Base-by-base conservation (phyloP, 495 filamentous ascomycete genomes). In the Evansstolkia leycettana region DNA sequence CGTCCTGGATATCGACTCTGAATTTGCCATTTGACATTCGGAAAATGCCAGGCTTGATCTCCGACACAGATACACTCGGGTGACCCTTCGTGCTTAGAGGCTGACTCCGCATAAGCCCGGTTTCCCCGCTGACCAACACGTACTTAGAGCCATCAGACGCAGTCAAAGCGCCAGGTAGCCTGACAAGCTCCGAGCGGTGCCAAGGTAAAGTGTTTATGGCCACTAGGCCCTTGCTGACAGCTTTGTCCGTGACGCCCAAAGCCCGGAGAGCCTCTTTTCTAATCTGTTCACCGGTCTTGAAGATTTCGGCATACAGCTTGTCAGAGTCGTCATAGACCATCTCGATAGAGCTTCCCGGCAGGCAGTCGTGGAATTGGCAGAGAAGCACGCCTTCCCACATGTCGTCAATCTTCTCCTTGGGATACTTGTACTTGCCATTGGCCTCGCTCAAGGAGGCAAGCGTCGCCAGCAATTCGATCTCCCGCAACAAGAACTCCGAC, bases 311-410 rank as follows among this genome's bases (percentile, higher is more conserved):
- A 49, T 98, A 98, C 7, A 94, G 62, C 69, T 85, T 67, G 47
- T 93, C 79, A 0, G 84, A 90, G 45, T 98, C 90, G 48, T 84
- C 80, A 52, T 95, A 95, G 52, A 82, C 89, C 88, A 98, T 94
- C 52, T 89, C 86, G 41, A 98, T 96, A 12, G 76, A 78, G 50
- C 81, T 92, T n/a, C 90, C 90, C 7, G 90, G 90, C 24, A 98
- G 64, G 51, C 89, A 94, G 52, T 98, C 90, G 49, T 98, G 90
- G 66, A 96, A 96, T 46, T 98, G 90, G 46, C 88, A 94, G 12
- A 94, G 73, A 8, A 92, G 69, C 0, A 76, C 66, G 17, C 61
- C 67, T 58, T 98, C 89, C 90, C 90, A 98, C 76, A 98, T 86
- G 31, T 79, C 68, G 51, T 98, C 90, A 32, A 98, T 75, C 11